phyloP scores from a whole-genome alignment of 2,329 filamentous ascomycete genomes.

The Pseudogymnoascus verrucosus region DNA sequence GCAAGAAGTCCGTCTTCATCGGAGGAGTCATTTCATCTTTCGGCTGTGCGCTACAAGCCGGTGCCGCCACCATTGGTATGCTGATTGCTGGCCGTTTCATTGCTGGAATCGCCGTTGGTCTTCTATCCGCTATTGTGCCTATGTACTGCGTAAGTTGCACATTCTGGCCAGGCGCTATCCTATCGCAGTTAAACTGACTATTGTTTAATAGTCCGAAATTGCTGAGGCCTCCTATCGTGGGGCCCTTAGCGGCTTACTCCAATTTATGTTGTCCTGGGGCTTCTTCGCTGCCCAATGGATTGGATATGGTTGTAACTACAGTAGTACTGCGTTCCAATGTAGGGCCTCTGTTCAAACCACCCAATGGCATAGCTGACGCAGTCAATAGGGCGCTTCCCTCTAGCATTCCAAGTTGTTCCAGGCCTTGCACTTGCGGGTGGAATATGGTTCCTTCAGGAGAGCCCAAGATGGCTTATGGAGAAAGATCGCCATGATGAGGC shows the following conservation, averaged over 20 bases:
- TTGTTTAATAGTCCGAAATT: conserved; percentile 33
- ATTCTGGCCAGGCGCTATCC: conserved; percentile 32
- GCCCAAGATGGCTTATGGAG: conserved; percentile 45
- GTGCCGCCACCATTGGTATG: conserved; percentile 29
- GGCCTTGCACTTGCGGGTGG: conserved; percentile 43
- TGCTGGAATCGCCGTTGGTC: conserved; percentile 39
- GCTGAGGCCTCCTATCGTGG: conserved; percentile 18
- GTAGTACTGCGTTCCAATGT: neutral
- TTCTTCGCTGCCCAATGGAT: conserved; percentile 24
- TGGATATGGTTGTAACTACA: conserved; percentile 17
- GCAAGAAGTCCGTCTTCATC: conserved; percentile 24
- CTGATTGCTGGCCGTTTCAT: conserved; percentile 40
- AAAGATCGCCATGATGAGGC: conserved; percentile 43
- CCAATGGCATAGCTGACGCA: conserved; percentile 22
- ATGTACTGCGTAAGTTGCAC: conserved; percentile 34
- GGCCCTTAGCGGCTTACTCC: conserved; percentile 20
- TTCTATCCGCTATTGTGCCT: conserved; percentile 37
- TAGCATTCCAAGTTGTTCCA: conserved; percentile 47
- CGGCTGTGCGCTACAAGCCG: conserved; percentile 27
- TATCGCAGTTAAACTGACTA: conserved; percentile 52
- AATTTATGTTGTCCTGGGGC: conserved; percentile 23
- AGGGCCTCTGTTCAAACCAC: neutral
- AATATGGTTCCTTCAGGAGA: conserved; percentile 51
- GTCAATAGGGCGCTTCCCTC: conserved; percentile 47
- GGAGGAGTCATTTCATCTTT: conserved; percentile 23